These are phyloP conservation scores for Withania somnifera DNA, from an alignment of 305 asterid species.

Conservation along the genomic window DNA sequence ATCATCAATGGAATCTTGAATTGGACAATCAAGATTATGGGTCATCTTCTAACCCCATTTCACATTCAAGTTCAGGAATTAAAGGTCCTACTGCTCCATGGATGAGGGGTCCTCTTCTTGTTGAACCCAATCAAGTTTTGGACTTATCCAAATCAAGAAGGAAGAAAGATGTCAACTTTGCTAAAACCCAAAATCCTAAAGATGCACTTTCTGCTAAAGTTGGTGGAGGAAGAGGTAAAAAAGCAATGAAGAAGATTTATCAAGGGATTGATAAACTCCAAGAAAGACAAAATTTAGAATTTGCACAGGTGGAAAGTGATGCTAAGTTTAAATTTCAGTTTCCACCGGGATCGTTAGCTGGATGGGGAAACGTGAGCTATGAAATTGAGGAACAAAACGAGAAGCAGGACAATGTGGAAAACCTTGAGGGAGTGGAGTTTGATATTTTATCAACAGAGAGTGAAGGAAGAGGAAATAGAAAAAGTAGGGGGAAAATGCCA, in stretches of 20 bases:
- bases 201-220: conserved; percentile 48
- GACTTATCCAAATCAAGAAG: conserved; percentile 26
- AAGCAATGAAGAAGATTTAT: conserved; percentile 67
- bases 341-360: conserved; percentile 50
- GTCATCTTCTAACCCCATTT: conserved; percentile 2
- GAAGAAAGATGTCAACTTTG: conserved; percentile 24
- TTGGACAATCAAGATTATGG: neutral
- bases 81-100: conserved; percentile 93
- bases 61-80: conserved; percentile 25
- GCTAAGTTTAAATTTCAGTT: conserved; percentile 35
- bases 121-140: conserved; percentile 51
- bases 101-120: conserved; percentile 69
- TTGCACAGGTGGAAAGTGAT: conserved; percentile 10
- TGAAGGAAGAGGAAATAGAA: conserved; percentile 28
- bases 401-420: conserved; percentile 15
- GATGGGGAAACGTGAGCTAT: conserved; percentile 12
- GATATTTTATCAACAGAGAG: conserved; percentile 21
- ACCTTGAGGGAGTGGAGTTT: conserved; percentile 19
- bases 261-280: conserved; percentile 54
- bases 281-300: conserved; percentile 21
- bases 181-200: conserved; percentile 21
- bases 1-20: neutral
- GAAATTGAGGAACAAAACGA: conserved; percentile 10
- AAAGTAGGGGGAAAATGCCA: conserved; percentile 29
- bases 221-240: conserved; percentile 72